Conservation (phyloP, 192 early-diverging fungal genomes). For the Lunasporangiospora selenospora region DNA sequence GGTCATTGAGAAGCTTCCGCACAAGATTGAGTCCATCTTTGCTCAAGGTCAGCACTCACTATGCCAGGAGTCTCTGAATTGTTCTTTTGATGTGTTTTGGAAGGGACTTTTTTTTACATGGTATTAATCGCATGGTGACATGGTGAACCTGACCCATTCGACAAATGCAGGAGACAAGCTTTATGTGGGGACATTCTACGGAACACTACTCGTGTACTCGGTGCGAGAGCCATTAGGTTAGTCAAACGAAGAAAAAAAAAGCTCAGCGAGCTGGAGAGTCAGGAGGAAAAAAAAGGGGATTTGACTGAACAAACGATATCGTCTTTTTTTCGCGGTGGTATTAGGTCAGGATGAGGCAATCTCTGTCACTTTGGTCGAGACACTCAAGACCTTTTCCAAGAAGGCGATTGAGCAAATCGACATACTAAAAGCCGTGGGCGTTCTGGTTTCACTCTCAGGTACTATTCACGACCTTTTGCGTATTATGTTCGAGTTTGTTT, state of each 20-base stretch:
- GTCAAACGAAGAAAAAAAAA: not conserved
- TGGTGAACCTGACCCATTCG: not conserved
- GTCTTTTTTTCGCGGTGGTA: slow-evolving; percentile 13
- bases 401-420: slow-evolving; percentile 76
- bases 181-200: slow-evolving; percentile 72
- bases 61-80: too few species aligned
- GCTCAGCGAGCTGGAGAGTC: too few species aligned
- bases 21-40: slow-evolving; percentile 76
- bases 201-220: slow-evolving; percentile 73
- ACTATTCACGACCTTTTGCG: too few species aligned
- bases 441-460: slow-evolving; percentile 75
- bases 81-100: too few species aligned
- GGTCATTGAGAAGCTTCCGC: slow-evolving; percentile 73
- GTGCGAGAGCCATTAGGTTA: slow-evolving; percentile 64
- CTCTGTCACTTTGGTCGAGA: slow-evolving; percentile 66
- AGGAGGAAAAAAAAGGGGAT: too few species aligned
- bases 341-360: slow-evolving; percentile 55
- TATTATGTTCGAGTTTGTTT: too few species aligned
- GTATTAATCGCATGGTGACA: not conserved
- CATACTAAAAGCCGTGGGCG: slow-evolving; percentile 75
- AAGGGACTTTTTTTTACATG: too few species aligned
- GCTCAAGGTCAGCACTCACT: slow-evolving; percentile 69
- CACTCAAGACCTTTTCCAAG: slow-evolving; percentile 73
- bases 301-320: not conserved
- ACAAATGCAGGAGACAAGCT: slow-evolving; percentile 66